Base-by-base conservation (phyloP, 129 eudicot species). In the Mikania micrantha region DNA sequence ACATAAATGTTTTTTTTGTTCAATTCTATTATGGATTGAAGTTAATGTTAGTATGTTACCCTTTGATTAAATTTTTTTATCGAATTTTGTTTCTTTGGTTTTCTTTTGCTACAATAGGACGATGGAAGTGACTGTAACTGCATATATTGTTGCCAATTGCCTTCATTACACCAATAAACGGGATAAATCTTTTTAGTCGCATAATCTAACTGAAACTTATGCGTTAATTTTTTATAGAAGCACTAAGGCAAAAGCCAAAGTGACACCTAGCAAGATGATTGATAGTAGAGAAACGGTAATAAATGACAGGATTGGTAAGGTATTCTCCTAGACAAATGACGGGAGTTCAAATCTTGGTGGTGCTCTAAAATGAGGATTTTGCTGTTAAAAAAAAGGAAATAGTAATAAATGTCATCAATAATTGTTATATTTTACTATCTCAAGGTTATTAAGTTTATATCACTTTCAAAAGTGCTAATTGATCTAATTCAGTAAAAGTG, bases 21-120 rank as follows among this genome's bases (percentile, higher is more conserved):
- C 28, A 7, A 10, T 50, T 3, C 20, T 34, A 1, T 52, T 50
- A 36, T 12, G 5, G 49, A 3, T 68, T 9, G 9, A 68, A 50
- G 63, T 67, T 50, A 35, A 34, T 44, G 12, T n/a, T n/a, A n/a
- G n/a, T n/a, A n/a, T n/a, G n/a, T 67, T 32, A 32, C 47, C 48
- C 63, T 13, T 67, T 19, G 34, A 49, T 32, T 35, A 21, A 20
- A 12, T 67, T 16, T 21, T 22, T 22, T 40, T 29, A n/a, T n/a
- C n/a, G n/a, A n/a, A n/a, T n/a, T n/a, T n/a, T n/a, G n/a, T 32
- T 49, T 11, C 13, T 5, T 32, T 2, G 7, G 6, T 31, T 19
- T 32, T 19, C 13, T 47, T 67, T 20, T 48, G 54, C 54, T 54
- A 54, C 61, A 3, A 54, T 13, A 4, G 61, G 61, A 64, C 35